phyloP scores from a whole-genome alignment of 2,329 filamentous ascomycete genomes.

The Curvularia spicifera region DNA sequence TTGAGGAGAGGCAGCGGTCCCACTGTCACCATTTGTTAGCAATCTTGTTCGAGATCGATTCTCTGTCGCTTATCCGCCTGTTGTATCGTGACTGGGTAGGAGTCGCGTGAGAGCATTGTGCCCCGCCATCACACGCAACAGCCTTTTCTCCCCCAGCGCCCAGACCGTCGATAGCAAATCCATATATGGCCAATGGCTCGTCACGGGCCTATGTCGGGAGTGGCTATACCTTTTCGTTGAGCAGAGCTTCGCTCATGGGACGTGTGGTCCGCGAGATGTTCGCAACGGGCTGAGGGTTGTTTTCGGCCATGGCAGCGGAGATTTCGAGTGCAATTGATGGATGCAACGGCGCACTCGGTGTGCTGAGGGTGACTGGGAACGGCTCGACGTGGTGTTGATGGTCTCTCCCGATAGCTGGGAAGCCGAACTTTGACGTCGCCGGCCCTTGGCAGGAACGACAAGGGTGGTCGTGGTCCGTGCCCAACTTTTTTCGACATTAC shows the following conservation, averaged over 20 bases:
- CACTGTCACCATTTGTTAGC: constrained; percentile 66
- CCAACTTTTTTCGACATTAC: constrained; percentile 29
- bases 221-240: constrained; percentile 91
- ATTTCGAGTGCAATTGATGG: constrained; percentile 39
- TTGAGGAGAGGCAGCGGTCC: constrained; percentile 97
- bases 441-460: constrained; percentile 31
- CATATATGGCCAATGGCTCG: neutral
- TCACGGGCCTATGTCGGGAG: constrained; percentile 1
- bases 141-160: neutral
- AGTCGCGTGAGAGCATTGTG: constrained; percentile 23
- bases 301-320: constrained; percentile 62
- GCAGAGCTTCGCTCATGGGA: constrained; percentile 94
- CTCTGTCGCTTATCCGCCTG: constrained; percentile 7
- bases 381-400: constrained; percentile 34
- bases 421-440: constrained; percentile 37
- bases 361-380: constrained; percentile 16
- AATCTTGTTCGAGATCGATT: constrained; percentile 5
- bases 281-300: constrained; percentile 61
- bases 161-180: neutral
- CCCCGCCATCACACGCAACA: constrained; percentile 2
- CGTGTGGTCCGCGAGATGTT: constrained; percentile 72
- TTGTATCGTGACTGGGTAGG: neutral
- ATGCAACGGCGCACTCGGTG: constrained; percentile 28
- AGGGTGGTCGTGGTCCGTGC: constrained; percentile 21
- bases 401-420: constrained; percentile 23